Conservation (phyloP, 2,329 filamentous ascomycete genomes). For the Neocatenulostroma microsporum region DNA sequence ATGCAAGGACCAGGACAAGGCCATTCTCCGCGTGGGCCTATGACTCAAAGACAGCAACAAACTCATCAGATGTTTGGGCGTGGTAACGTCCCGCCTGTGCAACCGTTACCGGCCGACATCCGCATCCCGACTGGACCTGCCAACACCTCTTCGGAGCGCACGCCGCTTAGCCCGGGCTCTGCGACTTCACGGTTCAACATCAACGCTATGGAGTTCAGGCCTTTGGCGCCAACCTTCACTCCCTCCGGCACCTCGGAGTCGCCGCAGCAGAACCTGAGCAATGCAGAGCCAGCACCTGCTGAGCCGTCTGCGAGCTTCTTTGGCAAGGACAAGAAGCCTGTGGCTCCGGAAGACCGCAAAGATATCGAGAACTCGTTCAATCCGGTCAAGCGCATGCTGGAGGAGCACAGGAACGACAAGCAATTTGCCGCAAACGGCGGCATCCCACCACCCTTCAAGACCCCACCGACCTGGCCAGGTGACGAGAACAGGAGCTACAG, state of each 20-base stretch:
- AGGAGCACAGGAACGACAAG: constrained; percentile 50
- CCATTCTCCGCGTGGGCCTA: constrained; percentile 14
- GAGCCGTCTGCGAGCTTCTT: constrained; percentile 21
- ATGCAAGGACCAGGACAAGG: background rate
- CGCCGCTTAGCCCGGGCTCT: constrained; percentile 45
- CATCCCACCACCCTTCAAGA: constrained; percentile 78
- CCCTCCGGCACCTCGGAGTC: constrained; percentile 69
- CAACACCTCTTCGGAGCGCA: background rate
- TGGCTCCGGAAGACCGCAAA: constrained; percentile 26
- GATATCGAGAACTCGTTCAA: constrained; percentile 51
- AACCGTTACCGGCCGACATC: constrained; percentile 54
- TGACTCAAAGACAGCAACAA: constrained; percentile 11
- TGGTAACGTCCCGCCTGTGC: no score
- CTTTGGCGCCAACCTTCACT: constrained; percentile 72
- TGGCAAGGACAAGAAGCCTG: constrained; percentile 15
- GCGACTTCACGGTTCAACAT: constrained; percentile 51
- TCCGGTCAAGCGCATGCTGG: constrained; percentile 57
- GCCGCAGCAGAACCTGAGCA: constrained; percentile 38
- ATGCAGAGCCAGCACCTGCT: constrained; percentile 15
- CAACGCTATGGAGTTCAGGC: constrained; percentile 72
- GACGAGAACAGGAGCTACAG: constrained; percentile 71
- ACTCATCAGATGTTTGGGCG: no score
- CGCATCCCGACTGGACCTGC: constrained; percentile 52
- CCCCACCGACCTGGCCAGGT: constrained; percentile 74
- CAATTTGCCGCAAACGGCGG: constrained; percentile 71